Evolutionary conservation across 495 filamentous ascomycete genomes (phyloP), one percentile per base, ranked within the genome.

Genomic region (Apiosordaria backusii): DNA sequence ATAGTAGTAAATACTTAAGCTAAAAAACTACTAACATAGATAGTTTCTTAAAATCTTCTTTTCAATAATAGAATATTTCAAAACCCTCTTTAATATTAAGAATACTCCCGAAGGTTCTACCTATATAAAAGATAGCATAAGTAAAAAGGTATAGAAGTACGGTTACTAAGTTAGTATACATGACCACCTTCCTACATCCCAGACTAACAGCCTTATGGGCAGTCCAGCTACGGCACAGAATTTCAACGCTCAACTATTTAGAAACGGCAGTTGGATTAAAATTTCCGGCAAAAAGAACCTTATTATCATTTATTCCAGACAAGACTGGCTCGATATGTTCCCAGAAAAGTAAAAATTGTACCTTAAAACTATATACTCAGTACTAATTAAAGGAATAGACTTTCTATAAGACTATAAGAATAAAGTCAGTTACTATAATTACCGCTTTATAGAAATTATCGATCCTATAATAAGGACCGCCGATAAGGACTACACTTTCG

Each of bases 101-200:
- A 65, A 66, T 5, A 63, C 65, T 25, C 50, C 60, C 52, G 76
- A 78, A 54, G 75, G 76, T 25, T 70, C 67, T 9, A 70, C 67
- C 22, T 67, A 76, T 59, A 72, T 78, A 71, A 35, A 59, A 0
- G 64, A 67, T 23, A 26, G 61, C 29, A 60, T 75, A 53, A 72
- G 68, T 59, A 69, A 64, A 0, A 45, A 53, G 2, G 64, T 77
- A 13, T n/a, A 50, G 3, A 71, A 77, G 57, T 75, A 76, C 60
- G 70, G 61, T 2, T 77, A 78, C 67, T 77, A 72, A 67, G 75
- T 74, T 4, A 75, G 74, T 58, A 76, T 74, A 74, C 71, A 71
- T 13, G 74, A 76, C 60, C 71, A 74, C 4, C 66, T 77, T 4
- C 68, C 73, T 15, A 55, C 64, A 2, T 66, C 73, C 3, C 76